Base-by-base conservation (phyloP, 352 stramenopile genomes). In the Phytophthora sp. region DNA sequence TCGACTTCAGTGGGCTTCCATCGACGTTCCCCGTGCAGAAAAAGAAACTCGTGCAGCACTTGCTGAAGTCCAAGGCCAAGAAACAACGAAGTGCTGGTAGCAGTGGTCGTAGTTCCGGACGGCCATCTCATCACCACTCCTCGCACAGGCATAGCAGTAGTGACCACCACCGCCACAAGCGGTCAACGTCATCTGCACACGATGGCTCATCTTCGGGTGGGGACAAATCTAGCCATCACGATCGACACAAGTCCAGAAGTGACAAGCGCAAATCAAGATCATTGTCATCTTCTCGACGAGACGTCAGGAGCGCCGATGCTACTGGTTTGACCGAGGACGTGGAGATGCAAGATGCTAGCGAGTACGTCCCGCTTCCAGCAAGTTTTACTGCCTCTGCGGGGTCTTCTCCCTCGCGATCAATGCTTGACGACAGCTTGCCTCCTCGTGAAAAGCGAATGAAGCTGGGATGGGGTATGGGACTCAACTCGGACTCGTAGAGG, bases 381-480 rank as follows among this genome's bases (percentile, higher is more conserved):
- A 87, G 76, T 41, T 86, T 86, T 30, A 63, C 57, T 17, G 56
- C 67, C 32, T 74, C 68, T 26, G 52, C 69, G 26, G 61, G 18
- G 43, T 61, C 54, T 60, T 69, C 58, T 18, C 27, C 44, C 4
- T 48, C 12, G 20, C 50, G 20, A 5, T 21, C 44, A n/a, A 52
- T 35, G 31, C 13, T 30, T 11, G 44, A 51, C 15, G 54, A 57
- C 11, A 52, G 48, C 30, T 66, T 70, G 24, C 64, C 54, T 41
- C 59, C 53, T 12, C 69, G 64, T 38, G 69, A 74, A 50, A 91
- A 89, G 48, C 82, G 85, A 7, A 66, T 54, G 10, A 94, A 90
- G 67, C 72, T 94, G 8, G 85, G 67, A n/a, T 94, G 85, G 85
- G 85, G 85, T 23, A 94, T 94, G 85, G 85, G 85, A 2, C 74